Conservation (phyloP, 768 basidiomycete species). For the Lactifluus piperatus region DNA sequence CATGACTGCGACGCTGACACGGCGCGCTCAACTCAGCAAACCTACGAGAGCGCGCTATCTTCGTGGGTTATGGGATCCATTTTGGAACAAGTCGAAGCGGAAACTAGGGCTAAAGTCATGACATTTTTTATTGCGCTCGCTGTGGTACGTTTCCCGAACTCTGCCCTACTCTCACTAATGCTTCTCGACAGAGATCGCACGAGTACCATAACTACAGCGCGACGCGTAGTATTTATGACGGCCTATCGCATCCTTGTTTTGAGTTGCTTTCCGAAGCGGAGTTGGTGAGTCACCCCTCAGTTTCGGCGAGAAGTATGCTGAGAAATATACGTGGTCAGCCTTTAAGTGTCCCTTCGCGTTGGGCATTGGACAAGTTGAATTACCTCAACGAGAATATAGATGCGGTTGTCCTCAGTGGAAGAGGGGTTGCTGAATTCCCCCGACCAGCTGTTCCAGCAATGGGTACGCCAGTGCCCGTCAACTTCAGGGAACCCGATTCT, state of each 20-base stretch:
- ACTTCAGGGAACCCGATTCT: neutral
- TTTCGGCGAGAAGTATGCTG: neutral
- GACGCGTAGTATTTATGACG: conserved; percentile 29
- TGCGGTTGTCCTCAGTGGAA: neutral
- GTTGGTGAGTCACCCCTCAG: neutral
- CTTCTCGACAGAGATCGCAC: conserved; percentile 7
- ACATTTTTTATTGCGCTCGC: conserved; percentile 12
- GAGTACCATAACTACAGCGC: conserved; percentile 23
- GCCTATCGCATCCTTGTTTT: conserved; percentile 11
- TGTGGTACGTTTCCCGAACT: neutral
- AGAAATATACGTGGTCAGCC: neutral
- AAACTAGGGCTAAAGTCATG: conserved; percentile 3
- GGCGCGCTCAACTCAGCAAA: conserved; percentile 8
- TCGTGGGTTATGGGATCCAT: conserved; percentile 8
- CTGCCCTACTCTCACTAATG: neutral
- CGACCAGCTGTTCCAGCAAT: conserved; percentile 8
- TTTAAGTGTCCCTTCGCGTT: neutral
- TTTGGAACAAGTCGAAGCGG: conserved; percentile 7
- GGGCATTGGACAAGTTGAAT: neutral
- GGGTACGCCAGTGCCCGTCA: neutral
- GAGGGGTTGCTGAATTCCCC: neutral
- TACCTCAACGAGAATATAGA: conserved; percentile 6
- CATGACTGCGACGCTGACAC: neutral
- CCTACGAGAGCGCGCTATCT: conserved; percentile 8
- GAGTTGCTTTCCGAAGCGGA: neutral